Evolutionary conservation across 306 rosid species (phyloP).

Genomic region (Rubus idaeus): DNA sequence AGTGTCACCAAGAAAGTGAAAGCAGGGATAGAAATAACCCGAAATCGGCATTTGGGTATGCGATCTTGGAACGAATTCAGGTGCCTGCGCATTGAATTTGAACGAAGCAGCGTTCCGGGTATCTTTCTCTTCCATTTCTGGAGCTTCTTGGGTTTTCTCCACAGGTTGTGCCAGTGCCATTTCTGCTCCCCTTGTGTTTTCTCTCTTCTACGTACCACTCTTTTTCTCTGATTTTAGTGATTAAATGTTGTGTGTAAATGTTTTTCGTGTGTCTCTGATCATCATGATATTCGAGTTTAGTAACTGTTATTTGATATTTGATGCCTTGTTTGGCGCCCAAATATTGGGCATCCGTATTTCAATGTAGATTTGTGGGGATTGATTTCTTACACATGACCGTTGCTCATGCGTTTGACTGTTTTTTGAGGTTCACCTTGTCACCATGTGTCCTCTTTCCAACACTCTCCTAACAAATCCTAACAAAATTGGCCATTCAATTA

Average conservation of each 20-base stretch:
- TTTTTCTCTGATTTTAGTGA: slow-evolving; percentile 1
- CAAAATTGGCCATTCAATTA: not conserved
- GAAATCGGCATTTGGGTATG: slow-evolving; percentile 68
- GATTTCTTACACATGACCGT: slow-evolving; percentile 32
- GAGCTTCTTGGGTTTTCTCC: slow-evolving; percentile 35
- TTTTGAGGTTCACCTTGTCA: slow-evolving; percentile 36
- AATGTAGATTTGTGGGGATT: slow-evolving; percentile 18
- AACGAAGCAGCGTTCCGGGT: slow-evolving; percentile 32
- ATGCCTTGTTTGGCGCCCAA: slow-evolving; percentile 57
- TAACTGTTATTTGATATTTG: slow-evolving; percentile 37
- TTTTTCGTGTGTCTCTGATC: not conserved
- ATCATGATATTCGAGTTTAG: slow-evolving; percentile 25
- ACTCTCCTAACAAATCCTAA: not conserved
- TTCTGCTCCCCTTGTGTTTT: slow-evolving; percentile 10
- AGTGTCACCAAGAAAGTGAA: slow-evolving; percentile 68
- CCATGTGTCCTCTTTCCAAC: slow-evolving; percentile 8
- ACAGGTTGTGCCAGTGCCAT: slow-evolving; percentile 59
- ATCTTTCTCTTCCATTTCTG: slow-evolving; percentile 38
- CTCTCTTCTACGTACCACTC: not conserved
- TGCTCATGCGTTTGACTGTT: slow-evolving; percentile 27
- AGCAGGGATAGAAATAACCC: slow-evolving; percentile 72
- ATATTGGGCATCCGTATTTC: slow-evolving; percentile 31
- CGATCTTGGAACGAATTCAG: slow-evolving; percentile 90
- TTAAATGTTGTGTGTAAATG: slow-evolving; percentile 15
- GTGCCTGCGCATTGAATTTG: slow-evolving; percentile 91